Conservation (phyloP, 768 basidiomycete species). For the Boletus sensibilis region DNA sequence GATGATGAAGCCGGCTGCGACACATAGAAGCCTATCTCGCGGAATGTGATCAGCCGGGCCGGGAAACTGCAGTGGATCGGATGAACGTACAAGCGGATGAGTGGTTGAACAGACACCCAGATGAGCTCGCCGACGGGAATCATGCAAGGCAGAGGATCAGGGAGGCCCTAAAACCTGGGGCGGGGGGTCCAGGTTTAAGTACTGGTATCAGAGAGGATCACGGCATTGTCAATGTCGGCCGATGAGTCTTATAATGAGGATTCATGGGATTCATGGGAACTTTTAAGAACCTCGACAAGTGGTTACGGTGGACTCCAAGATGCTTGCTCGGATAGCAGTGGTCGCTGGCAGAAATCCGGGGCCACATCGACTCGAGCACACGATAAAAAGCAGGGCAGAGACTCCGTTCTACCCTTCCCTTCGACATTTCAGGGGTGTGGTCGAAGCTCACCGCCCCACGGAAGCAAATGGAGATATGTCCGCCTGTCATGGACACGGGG, state of each 20-base stretch:
- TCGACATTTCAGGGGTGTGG: neutral
- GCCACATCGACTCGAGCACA: neutral
- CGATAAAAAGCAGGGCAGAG: neutral
- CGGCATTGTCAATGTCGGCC: neutral
- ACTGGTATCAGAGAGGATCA: neutral
- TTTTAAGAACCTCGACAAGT: neutral
- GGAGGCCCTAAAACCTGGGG: neutral
- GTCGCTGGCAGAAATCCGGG: neutral
- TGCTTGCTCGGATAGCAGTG: neutral
- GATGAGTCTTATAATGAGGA: neutral
- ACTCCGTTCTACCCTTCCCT: neutral
- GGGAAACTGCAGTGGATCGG: neutral
- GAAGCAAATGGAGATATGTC: neutral
- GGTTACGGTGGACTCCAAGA: too few species aligned
- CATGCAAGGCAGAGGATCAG: constrained; percentile 11
- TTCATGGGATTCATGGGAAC: constrained; percentile 1
- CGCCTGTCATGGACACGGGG: neutral
- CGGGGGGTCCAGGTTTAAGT: constrained; percentile 4
- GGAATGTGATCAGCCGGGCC: constrained; percentile 1
- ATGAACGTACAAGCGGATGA: constrained; percentile 55
- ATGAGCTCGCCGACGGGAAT: constrained; percentile 46
- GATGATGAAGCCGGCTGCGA: constrained; percentile 52
- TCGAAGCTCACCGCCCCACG: too few species aligned
- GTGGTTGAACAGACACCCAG: constrained; percentile 61
- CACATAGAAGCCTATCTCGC: constrained; percentile 49